Evolutionary conservation across 1,284 basidiomycete genomes (phyloP).

Genomic region (Golubevia sp.): DNA sequence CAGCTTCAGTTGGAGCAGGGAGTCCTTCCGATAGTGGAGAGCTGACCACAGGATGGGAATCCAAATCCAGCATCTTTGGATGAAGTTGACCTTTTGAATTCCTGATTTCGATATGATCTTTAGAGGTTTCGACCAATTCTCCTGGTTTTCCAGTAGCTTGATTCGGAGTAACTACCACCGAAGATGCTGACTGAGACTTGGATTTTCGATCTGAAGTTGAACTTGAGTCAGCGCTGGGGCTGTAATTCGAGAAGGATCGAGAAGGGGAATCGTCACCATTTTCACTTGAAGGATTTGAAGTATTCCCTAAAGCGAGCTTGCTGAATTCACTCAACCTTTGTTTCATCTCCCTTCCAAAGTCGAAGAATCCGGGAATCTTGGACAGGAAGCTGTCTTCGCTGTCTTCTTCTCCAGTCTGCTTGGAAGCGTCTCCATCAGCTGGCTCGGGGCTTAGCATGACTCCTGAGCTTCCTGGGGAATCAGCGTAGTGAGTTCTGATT

Average conservation of each 20-base stretch:
- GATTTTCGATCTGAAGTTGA: background rate
- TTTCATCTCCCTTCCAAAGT: background rate
- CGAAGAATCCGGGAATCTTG: background rate
- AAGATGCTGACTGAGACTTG: background rate
- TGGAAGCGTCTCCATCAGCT: background rate
- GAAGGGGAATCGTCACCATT: background rate
- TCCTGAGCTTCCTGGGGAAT: background rate
- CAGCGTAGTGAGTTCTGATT: background rate
- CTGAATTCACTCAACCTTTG: background rate
- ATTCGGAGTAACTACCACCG: background rate
- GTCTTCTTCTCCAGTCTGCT: background rate
- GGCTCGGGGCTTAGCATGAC: background rate
- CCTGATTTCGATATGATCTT: background rate
- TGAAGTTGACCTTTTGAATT: background rate
- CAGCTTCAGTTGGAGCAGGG: background rate
- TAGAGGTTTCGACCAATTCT: background rate
- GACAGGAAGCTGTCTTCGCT: background rate
- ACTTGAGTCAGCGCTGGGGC: background rate
- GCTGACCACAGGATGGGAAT: background rate
- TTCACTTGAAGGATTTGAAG: background rate
- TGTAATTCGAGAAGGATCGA: background rate
- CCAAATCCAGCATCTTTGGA: background rate
- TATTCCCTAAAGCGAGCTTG: background rate
- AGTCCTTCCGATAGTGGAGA: background rate
- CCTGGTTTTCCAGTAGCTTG: background rate